A percentile compares a stretch with the other conserved stretches of the same genome.
Evolutionary conservation across 805 yeast genomes (phyloP).

Genomic region (Yarrowia keelungensis): DNA sequence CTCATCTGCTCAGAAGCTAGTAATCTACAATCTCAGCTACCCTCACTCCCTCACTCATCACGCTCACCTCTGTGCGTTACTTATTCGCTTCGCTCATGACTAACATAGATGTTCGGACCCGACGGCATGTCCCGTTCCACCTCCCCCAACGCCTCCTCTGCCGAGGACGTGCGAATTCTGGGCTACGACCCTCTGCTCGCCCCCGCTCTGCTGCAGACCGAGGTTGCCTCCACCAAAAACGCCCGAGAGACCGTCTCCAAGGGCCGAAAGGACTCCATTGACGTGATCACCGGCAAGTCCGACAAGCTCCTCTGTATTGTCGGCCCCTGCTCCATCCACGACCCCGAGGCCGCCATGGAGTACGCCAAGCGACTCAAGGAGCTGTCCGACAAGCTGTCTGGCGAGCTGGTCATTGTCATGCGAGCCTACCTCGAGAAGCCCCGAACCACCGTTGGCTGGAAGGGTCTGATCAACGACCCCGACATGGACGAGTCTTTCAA

Average conservation of each 20-base stretch:
- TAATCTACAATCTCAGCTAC: no score
- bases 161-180: slow-evolving; percentile 60
- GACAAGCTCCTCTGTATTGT: slow-evolving; percentile 88
- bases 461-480: slow-evolving; percentile 96
- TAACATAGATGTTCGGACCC: slow-evolving; percentile 49
- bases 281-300: slow-evolving; percentile 73
- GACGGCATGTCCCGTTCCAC: slow-evolving; percentile 48
- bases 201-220: slow-evolving; percentile 88
- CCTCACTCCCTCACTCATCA: no score
- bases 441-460: slow-evolving; percentile 99
- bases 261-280: slow-evolving; percentile 81
- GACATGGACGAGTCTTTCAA: slow-evolving; percentile 90
- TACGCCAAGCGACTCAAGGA: slow-evolving; percentile 75
- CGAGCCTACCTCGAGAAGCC: slow-evolving; percentile 98
- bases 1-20: no score
- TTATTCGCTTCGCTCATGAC: neutral
- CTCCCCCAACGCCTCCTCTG: slow-evolving; percentile 68
- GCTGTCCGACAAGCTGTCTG: slow-evolving; percentile 71
- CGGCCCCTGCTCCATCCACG: slow-evolving; percentile 98
- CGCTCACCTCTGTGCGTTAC: no score
- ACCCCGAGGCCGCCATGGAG: slow-evolving; percentile 85
- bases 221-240: slow-evolving; percentile 68
- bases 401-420: slow-evolving; percentile 86
- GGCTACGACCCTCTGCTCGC: slow-evolving; percentile 96
- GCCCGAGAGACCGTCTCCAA: slow-evolving; percentile 68